These are phyloP conservation scores for Pleomassaria siparia DNA, from an alignment of 2,329 filamentous ascomycete genomes.

Conservation along the genomic window DNA sequence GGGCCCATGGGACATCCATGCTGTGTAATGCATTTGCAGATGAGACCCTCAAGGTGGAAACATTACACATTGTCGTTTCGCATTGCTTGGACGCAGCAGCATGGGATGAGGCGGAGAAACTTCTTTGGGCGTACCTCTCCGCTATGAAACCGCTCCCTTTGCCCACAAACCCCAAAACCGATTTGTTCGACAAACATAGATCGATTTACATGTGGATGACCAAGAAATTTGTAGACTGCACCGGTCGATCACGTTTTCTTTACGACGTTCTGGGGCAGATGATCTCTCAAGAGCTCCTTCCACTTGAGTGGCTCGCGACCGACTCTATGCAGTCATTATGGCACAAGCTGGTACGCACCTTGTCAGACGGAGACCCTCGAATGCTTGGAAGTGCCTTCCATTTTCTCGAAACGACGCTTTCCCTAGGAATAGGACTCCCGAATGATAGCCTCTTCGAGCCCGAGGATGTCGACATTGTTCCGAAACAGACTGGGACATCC, in stretches of 20 bases:
- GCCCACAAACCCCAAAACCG: constrained; percentile 25
- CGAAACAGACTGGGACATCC: constrained; percentile 26
- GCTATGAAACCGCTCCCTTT: constrained; percentile 24
- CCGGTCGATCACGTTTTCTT: constrained; percentile 34
- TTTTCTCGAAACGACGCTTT: constrained; percentile 34
- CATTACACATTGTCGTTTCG: constrained; percentile 25
- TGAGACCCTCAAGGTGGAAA: constrained; percentile 27
- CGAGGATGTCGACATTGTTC: constrained; percentile 17
- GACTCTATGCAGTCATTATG: constrained; percentile 38
- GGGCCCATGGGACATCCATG: constrained; percentile 44
- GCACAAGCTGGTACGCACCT: constrained; percentile 34
- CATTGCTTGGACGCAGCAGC: constrained; percentile 35
- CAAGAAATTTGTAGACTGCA: constrained; percentile 29
- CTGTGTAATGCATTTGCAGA: constrained; percentile 42
- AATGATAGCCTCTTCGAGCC: constrained; percentile 25
- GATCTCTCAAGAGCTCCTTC: constrained; percentile 36
- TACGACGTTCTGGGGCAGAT: constrained; percentile 39
- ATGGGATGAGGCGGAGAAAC: constrained; percentile 38
- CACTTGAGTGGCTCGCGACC: constrained; percentile 44
- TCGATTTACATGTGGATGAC: constrained; percentile 30
- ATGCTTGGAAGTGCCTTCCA: constrained; percentile 26
- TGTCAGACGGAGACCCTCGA: constrained; percentile 32
- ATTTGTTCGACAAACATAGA: constrained; percentile 30
- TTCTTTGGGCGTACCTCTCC: constrained; percentile 31
- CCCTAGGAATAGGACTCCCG: constrained; percentile 31